Percentiles rank a stretch among this genome's conserved stretches.
phyloP scores from a whole-genome alignment of 2,329 filamentous ascomycete genomes.

The Akanthomyces lecanii region DNA sequence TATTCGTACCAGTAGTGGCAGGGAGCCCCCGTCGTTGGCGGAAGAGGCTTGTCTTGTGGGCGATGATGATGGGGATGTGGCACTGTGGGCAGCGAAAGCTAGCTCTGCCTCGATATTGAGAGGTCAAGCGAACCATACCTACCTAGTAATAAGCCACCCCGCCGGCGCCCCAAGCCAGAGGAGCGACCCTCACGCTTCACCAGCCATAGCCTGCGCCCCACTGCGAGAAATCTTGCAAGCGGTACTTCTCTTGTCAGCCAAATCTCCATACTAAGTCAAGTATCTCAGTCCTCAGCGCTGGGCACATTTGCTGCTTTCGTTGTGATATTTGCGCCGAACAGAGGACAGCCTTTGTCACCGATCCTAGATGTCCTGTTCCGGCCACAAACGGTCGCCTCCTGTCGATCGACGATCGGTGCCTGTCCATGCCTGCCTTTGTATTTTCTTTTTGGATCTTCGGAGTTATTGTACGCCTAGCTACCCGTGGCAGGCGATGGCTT shows the following conservation, averaged over 20 bases:
- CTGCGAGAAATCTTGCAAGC: neutral
- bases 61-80: neutral
- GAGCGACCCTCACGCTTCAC: too few relatives aligned
- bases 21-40: slow-evolving; percentile 10
- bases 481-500: neutral
- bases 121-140: neutral
- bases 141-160: too few relatives aligned
- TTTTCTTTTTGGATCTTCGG: neutral
- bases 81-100: neutral
- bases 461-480: neutral
- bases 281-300: neutral
- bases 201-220: neutral
- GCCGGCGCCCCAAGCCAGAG: neutral
- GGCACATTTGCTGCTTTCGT: too few relatives aligned
- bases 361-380: neutral
- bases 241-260: neutral
- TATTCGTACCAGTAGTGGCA: neutral
- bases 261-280: neutral
- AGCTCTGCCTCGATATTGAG: neutral
- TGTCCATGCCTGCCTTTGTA: neutral
- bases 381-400: neutral
- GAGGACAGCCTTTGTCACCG: too few relatives aligned
- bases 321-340: too few relatives aligned
- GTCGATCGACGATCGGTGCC: neutral
- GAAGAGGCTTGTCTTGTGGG: slow-evolving; percentile 10